Evolutionary conservation across 73 alveolate species (phyloP), one percentile per base, ranked within the genome.

Genomic region (Urostyla sp.): DNA sequence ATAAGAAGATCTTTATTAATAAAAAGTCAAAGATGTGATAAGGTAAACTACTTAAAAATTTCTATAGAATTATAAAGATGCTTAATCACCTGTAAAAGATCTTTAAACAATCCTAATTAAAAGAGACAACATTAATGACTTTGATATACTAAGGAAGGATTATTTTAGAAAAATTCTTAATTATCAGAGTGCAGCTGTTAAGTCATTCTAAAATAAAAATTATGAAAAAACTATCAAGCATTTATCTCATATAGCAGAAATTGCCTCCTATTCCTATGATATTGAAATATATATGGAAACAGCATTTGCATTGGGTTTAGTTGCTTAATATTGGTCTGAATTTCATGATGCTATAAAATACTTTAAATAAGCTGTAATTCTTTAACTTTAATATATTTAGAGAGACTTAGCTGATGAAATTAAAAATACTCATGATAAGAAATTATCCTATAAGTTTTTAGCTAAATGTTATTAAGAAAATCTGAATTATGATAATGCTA

Each of bases 381-480:
- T 49, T 11, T 3, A 28, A 11, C 7, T 11, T 11, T 8, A 10
- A 30, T 27, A 59, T 59, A 35, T 59, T 7, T 7, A 59, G 76
- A 59, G 76, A 45, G 80, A 66, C 44, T 40, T 66, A 7, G 61
- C 66, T 16, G 80, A 45, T n/a, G 80, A 66, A 24, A 2, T 44
- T 16, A 7, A 28, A 3, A 43, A 18, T 16, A 21, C 44, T 5
- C 66, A 66, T 4, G 80, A 66, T 66, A 66, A 45, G 43, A 66
- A 66, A 45, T 4, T 43, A 18, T 59, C 66, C 5, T 66, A 66
- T 44, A 66, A 40, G 44, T 6, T 10, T 7, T 11, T 66, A 48
- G 80, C 48, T 16, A 66, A 63, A 28, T 66, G 67, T 46, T 66
- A 66, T 66, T 66, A 66, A 40, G 80, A 66, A 24, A 7, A 24